Evolutionary conservation across 2,329 filamentous ascomycete species (phyloP).

Genomic region (Trichoderma pleuroti): DNA sequence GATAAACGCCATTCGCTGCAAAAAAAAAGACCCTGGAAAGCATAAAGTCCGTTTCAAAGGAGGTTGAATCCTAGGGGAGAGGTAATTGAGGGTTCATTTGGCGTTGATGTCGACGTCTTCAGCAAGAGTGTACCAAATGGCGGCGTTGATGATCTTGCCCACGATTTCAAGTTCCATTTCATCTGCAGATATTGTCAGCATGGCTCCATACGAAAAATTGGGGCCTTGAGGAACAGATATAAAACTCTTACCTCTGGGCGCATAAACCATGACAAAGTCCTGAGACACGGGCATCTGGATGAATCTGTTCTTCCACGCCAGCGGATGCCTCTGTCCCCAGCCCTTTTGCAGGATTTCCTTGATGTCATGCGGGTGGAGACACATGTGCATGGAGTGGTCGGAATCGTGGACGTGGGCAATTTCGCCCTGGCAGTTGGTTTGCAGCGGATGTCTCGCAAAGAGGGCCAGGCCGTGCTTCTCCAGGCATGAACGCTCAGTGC

Average conservation of each 20-base stretch:
- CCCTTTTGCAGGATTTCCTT: conserved; percentile 67
- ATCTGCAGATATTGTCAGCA: conserved; percentile 35
- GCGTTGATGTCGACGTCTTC: conserved; percentile 40
- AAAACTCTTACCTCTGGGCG: conserved; percentile 56
- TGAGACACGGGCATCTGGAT: conserved; percentile 62
- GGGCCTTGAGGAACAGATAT: background rate
- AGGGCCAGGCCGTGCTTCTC: conserved; percentile 79
- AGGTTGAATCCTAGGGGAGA: background rate
- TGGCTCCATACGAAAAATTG: background rate
- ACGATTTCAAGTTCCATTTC: conserved; percentile 65
- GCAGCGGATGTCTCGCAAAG: conserved; percentile 63
- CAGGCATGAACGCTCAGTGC: conserved; percentile 68
- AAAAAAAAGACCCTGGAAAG: background rate
- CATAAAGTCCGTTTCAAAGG: background rate
- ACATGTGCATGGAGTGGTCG: conserved; percentile 75
- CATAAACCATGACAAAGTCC: conserved; percentile 80
- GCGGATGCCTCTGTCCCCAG: conserved; percentile 71
- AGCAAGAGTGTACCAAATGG: conserved; percentile 62
- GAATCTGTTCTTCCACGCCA: conserved; percentile 65
- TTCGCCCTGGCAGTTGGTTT: conserved; percentile 73
- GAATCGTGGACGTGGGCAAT: conserved; percentile 75
- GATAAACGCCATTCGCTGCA: background rate
- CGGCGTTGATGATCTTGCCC: conserved; percentile 67
- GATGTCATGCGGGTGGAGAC: conserved; percentile 74
- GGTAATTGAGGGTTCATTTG: background rate